A percentile compares a stretch with the other conserved stretches of the same genome.
These are phyloP conservation scores for Brassica balearica DNA, from an alignment of 441 rosid genomes.

Conservation along the genomic window DNA sequence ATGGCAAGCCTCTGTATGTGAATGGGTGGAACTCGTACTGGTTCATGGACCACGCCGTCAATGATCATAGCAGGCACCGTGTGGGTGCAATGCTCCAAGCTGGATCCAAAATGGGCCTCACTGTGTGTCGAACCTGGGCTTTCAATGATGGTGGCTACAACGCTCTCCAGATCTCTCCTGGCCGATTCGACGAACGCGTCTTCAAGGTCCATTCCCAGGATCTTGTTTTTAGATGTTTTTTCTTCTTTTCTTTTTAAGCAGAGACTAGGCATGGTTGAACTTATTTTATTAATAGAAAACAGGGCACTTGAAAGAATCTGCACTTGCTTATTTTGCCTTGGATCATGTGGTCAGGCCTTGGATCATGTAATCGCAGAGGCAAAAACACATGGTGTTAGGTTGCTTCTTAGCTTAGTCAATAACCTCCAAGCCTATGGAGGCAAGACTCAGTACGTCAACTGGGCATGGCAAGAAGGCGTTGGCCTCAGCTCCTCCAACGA, in stretches of 20 bases:
- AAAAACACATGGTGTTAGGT: constrained; percentile 63
- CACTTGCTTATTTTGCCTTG: too few species aligned
- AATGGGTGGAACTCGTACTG: constrained; percentile 98
- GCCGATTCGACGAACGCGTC: constrained; percentile 81
- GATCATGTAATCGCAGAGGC: constrained; percentile 95
- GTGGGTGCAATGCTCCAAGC: constrained; percentile 75
- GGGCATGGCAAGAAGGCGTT: constrained; percentile 97
- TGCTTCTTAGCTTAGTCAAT: constrained; percentile 84
- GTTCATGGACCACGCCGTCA: constrained; percentile 90
- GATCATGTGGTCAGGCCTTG: constrained; percentile 66
- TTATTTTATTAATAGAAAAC: background rate
- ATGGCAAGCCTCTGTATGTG: constrained; percentile 65
- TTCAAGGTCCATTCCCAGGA: constrained; percentile 61
- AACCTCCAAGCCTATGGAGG: constrained; percentile 93
- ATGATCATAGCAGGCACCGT: constrained; percentile 67
- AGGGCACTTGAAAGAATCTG: too few species aligned
- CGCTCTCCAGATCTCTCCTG: constrained; percentile 95
- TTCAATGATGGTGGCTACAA: constrained; percentile 91
- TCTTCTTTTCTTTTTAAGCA: background rate
- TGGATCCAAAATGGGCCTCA: constrained; percentile 91
- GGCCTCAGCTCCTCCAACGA: constrained; percentile 93
- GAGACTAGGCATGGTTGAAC: constrained; percentile 18
- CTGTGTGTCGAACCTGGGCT: constrained; percentile 96
- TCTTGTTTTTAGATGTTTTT: background rate
- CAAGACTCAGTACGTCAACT: constrained; percentile 88